Conservation (phyloP, 495 filamentous ascomycete genomes). For the Penicillium taxi region DNA sequence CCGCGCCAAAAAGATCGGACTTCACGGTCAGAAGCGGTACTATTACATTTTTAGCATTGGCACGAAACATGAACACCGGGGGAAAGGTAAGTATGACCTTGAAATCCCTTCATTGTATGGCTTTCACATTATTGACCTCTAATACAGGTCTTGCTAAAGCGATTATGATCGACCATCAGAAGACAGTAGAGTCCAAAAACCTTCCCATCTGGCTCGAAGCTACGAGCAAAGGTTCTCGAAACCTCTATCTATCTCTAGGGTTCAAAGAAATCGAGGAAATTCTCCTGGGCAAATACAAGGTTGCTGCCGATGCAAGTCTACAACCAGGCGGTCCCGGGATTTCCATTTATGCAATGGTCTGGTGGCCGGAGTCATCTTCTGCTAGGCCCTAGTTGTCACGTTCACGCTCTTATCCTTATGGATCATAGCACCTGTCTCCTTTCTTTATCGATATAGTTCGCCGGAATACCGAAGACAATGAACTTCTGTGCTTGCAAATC, state of each 20-base stretch:
- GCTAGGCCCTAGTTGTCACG: neutral
- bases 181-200: conserved; percentile 12
- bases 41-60: conserved; percentile 27
- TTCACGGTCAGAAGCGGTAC: conserved; percentile 16
- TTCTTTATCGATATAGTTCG: too few relatives aligned
- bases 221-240: conserved; percentile 14
- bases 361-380: conserved; percentile 22
- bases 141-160: conserved; percentile 20
- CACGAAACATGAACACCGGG: conserved; percentile 20
- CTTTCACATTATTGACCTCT: neutral
- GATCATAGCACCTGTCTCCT: neutral
- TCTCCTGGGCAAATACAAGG: conserved; percentile 19
- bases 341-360: conserved; percentile 25
- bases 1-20: conserved; percentile 18
- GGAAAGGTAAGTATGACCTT: conserved; percentile 15
- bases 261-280: conserved; percentile 22
- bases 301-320: conserved; percentile 14
- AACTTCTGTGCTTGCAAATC: too few relatives aligned
- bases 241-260: conserved; percentile 21
- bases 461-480: too few relatives aligned
- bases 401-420: conserved; percentile 12
- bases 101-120: too few relatives aligned
- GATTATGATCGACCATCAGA: conserved; percentile 17
- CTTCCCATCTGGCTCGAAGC: conserved; percentile 27
- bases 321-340: conserved; percentile 18